Evolutionary conservation across 495 filamentous ascomycete species (phyloP).

Genomic region (Cudoniella acicularis): DNA sequence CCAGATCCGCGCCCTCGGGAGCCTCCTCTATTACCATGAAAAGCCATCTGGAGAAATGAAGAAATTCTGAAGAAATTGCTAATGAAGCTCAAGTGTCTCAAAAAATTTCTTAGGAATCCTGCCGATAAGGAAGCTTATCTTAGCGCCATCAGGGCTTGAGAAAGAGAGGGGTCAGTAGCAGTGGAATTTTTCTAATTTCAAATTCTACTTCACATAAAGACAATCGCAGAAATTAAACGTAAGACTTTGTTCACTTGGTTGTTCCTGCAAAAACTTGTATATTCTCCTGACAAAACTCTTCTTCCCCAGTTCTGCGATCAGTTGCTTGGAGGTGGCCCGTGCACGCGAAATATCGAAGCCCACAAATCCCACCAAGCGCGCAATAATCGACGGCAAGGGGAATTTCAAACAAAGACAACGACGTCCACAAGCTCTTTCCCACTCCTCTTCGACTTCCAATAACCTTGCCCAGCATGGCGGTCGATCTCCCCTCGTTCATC

Average conservation of each 20-base stretch:
- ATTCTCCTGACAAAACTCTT: background rate
- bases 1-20: conserved; percentile 19
- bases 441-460: conserved; percentile 1
- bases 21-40: conserved; percentile 24
- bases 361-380: conserved; percentile 6
- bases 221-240: too few species aligned
- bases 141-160: conserved; percentile 41
- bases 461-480: conserved; percentile 64
- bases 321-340: background rate
- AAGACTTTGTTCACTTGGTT: too few species aligned
- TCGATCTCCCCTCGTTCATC: conserved; percentile 73
- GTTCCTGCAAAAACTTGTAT: conserved; percentile 14
- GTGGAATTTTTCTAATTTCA: too few species aligned
- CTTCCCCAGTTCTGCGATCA: background rate
- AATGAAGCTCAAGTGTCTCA: background rate
- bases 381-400: conserved; percentile 4
- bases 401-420: conserved; percentile 1
- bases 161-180: conserved; percentile 17
- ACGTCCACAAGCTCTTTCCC: conserved; percentile 5
- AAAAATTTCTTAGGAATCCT: background rate
- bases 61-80: background rate
- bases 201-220: too few species aligned
- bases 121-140: conserved; percentile 17
- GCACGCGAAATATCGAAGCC: background rate
- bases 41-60: conserved; percentile 18